These are phyloP conservation scores for Globisporangium acanthophoron DNA, from an alignment of 352 stramenopile genomes.

Conservation along the genomic window DNA sequence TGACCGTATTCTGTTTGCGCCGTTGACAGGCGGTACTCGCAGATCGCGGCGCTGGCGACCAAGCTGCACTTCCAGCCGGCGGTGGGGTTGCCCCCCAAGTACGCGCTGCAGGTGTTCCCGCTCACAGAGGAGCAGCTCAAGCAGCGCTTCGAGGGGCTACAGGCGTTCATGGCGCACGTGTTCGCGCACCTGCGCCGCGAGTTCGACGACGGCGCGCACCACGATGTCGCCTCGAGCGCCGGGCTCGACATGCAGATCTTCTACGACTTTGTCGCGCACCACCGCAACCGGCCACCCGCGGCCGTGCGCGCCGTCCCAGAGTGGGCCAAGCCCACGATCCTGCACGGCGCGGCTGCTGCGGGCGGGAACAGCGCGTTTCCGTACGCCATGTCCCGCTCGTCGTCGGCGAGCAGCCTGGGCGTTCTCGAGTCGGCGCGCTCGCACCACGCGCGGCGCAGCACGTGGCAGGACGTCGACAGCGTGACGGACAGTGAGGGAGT, in stretches of 20 bases:
- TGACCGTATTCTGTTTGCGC: too few species aligned
- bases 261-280: constrained; percentile 63
- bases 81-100: constrained; percentile 73
- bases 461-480: constrained; percentile 55
- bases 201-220: constrained; percentile 50
- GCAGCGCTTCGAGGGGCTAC: constrained; percentile 64
- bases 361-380: constrained; percentile 4
- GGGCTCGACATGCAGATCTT: constrained; percentile 84
- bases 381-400: constrained; percentile 12
- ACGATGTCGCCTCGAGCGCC: constrained; percentile 48
- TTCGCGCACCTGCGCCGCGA: constrained; percentile 36
- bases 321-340: constrained; percentile 43
- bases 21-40: constrained; percentile 51
- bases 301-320: constrained; percentile 43
- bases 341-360: constrained; percentile 12
- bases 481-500: constrained; percentile 62
- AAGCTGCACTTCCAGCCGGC: constrained; percentile 66
- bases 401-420: constrained; percentile 11
- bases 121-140: constrained; percentile 53
- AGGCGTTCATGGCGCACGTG: constrained; percentile 47
- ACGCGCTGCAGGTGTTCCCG: constrained; percentile 74
- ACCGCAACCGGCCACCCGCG: constrained; percentile 58
- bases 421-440: constrained; percentile 10
- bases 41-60: constrained; percentile 52
- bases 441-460: constrained; percentile 8